Evolutionary conservation across 2,329 filamentous ascomycete species (phyloP).

Genomic region (Neofusicoccum laricinum): DNA sequence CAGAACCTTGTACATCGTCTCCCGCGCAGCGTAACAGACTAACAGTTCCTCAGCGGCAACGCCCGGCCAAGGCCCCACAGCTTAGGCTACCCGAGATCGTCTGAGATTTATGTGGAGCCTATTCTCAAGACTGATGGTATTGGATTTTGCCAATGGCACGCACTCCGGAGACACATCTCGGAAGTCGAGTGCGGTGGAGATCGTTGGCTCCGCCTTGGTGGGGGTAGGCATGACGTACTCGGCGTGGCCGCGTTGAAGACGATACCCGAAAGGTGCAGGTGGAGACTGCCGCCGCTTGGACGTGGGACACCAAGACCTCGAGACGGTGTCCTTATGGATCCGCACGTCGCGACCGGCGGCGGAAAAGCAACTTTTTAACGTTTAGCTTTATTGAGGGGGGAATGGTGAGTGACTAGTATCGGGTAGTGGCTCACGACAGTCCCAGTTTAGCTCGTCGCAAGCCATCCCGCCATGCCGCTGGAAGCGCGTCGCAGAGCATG

Average conservation of each 20-base stretch:
- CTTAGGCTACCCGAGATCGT: neutral
- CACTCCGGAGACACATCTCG: neutral
- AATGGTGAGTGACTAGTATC: neutral
- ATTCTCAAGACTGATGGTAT: neutral
- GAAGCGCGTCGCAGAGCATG: too few species aligned
- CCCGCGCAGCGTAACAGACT: too few species aligned
- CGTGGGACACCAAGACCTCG: neutral
- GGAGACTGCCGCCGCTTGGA: neutral
- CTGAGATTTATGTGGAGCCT: neutral
- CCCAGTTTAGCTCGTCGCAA: too few species aligned
- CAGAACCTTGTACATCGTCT: too few species aligned
- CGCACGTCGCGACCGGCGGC: too few species aligned
- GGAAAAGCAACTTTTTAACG: neutral
- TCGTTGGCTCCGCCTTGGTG: neutral
- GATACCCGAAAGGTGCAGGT: slow-evolving; percentile 1
- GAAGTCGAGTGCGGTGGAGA: neutral
- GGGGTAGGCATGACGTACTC: neutral
- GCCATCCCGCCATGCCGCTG: too few species aligned
- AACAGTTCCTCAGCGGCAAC: neutral
- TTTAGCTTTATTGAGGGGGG: neutral
- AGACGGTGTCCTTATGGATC: neutral
- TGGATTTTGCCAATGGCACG: neutral
- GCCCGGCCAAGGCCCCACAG: neutral
- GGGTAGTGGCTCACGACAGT: too few species aligned
- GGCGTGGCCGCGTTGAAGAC: neutral